Evolutionary conservation across 208 protist species (phyloP).

Genomic region (Trypanosomatidae sp.): DNA sequence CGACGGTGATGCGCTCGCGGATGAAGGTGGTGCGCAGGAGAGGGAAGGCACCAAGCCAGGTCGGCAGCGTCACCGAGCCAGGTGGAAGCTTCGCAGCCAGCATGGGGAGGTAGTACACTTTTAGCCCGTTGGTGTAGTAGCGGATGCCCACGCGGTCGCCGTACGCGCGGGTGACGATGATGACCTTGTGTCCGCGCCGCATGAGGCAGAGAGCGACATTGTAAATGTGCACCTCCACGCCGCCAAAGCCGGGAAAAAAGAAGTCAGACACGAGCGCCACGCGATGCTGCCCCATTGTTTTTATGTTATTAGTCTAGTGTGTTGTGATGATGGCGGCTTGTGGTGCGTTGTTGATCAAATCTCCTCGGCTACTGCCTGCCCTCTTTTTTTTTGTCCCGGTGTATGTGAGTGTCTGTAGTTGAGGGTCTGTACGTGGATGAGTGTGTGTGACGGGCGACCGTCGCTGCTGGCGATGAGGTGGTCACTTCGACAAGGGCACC

Average conservation of each 20-base stretch:
- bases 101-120: slow-evolving; percentile 98
- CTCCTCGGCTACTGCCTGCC: no score
- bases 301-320: not conserved
- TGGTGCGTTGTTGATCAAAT: not conserved
- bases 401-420: no score
- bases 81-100: slow-evolving; percentile 88
- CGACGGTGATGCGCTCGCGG: slow-evolving; percentile 95
- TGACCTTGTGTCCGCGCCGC: slow-evolving; percentile 95
- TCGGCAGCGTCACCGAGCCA: slow-evolving; percentile 92
- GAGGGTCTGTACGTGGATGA: no score
- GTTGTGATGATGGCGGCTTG: not conserved
- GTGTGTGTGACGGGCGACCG: no score
- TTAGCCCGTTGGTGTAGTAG: slow-evolving; percentile 96
- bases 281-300: slow-evolving; percentile 61
- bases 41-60: slow-evolving; percentile 81
- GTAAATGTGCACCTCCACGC: slow-evolving; percentile 98
- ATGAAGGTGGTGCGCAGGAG: slow-evolving; percentile 95
- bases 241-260: slow-evolving; percentile 98
- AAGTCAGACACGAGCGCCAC: slow-evolving; percentile 97
- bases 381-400: no score
- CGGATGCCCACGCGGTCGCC: slow-evolving; percentile 93
- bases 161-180: slow-evolving; percentile 97
- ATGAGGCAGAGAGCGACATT: slow-evolving; percentile 96
- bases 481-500: no score
- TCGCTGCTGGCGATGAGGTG: no score